phyloP scores from a whole-genome alignment of 2,329 filamentous ascomycete species.

The Ceratocystis ficicola region DNA sequence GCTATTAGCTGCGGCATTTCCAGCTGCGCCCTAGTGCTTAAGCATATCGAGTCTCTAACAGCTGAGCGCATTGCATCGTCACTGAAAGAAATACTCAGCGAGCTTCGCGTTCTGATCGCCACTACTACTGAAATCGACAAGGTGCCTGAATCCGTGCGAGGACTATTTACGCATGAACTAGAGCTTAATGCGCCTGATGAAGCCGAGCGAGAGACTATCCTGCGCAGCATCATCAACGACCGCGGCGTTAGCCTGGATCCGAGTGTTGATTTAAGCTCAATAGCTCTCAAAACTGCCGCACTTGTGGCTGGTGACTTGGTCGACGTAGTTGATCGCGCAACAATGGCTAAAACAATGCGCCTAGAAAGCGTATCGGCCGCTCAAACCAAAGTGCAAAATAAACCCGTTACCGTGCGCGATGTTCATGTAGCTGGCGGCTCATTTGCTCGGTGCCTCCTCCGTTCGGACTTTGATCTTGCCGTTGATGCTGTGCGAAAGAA shows the following conservation, averaged over 20 bases:
- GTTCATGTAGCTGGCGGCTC: slow-evolving; percentile 80
- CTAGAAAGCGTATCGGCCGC: slow-evolving; percentile 47
- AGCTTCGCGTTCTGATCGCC: slow-evolving; percentile 71
- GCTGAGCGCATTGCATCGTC: slow-evolving; percentile 81
- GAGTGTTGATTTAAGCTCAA: slow-evolving; percentile 68
- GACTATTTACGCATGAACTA: slow-evolving; percentile 87
- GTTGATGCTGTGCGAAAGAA: slow-evolving; percentile 95
- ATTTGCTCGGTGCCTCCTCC: slow-evolving; percentile 63
- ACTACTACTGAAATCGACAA: slow-evolving; percentile 95
- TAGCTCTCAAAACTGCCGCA: slow-evolving; percentile 91
- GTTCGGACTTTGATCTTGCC: slow-evolving; percentile 77
- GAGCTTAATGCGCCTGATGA: slow-evolving; percentile 91
- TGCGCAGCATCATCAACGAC: slow-evolving; percentile 65
- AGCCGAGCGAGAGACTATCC: slow-evolving; percentile 75
- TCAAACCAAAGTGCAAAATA: slow-evolving; percentile 28
- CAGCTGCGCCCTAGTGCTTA: slow-evolving; percentile 72
- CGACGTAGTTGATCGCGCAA: slow-evolving; percentile 83
- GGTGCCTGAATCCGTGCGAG: slow-evolving; percentile 76
- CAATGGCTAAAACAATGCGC: slow-evolving; percentile 62
- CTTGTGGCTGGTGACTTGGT: slow-evolving; percentile 88
- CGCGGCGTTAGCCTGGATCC: slow-evolving; percentile 65
- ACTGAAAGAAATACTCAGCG: slow-evolving; percentile 70
- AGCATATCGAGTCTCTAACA: slow-evolving; percentile 80
- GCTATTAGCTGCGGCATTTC: slow-evolving; percentile 79
- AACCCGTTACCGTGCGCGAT: slow-evolving; percentile 56